These are phyloP conservation scores for Carex cristatella DNA, from an alignment of 176 grass and related monocot species.

Conservation along the genomic window DNA sequence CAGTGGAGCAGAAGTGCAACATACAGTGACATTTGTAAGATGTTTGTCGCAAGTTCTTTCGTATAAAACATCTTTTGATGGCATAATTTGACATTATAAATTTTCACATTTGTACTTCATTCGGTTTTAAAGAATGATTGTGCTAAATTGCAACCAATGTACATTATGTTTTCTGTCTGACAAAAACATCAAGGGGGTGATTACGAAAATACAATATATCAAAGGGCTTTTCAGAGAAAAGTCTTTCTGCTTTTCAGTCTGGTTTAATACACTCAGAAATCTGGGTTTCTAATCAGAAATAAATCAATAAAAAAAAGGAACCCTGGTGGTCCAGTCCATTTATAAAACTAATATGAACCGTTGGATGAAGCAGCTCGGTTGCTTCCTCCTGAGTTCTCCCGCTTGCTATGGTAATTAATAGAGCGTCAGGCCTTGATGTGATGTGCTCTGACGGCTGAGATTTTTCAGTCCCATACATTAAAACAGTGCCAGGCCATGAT, in stretches of 20 bases:
- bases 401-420: no score
- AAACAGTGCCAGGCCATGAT: constrained; percentile 3
- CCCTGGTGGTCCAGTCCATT: background rate
- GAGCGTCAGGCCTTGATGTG: constrained; percentile 1
- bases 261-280: background rate
- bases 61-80: background rate
- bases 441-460: background rate
- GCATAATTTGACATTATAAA: background rate
- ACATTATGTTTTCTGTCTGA: background rate
- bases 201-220: background rate
- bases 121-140: background rate
- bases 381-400: background rate
- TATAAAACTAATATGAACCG: background rate
- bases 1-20: background rate
- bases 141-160: background rate
- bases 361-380: constrained; percentile 12
- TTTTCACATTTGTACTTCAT: background rate
- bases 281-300: background rate
- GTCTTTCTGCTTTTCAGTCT: background rate
- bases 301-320: background rate
- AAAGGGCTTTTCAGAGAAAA: background rate
- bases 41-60: background rate
- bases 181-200: background rate
- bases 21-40: background rate
- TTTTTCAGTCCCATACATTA: background rate